phyloP scores from a whole-genome alignment of 2,329 filamentous ascomycete species.

The Ascochyta clinopodiicola region DNA sequence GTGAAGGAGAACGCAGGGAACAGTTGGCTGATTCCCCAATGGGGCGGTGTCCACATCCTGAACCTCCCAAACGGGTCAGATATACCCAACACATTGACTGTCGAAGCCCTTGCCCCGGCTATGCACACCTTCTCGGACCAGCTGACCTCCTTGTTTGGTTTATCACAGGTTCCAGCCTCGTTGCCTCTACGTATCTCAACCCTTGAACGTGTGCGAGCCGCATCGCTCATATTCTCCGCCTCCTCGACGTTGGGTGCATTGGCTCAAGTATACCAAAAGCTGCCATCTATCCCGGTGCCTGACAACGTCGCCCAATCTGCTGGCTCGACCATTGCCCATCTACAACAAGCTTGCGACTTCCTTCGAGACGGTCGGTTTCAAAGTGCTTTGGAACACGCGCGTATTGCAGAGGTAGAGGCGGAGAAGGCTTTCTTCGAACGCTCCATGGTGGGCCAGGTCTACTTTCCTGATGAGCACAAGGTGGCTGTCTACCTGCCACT shows the following conservation, averaged over 20 bases:
- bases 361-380: slow-evolving; percentile 68
- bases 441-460: slow-evolving; percentile 98
- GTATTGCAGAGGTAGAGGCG: slow-evolving; percentile 84
- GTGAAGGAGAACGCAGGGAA: slow-evolving; percentile 67
- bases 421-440: slow-evolving; percentile 98
- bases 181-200: slow-evolving; percentile 85
- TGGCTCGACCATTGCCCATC: slow-evolving; percentile 76
- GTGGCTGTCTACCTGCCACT: slow-evolving; percentile 94
- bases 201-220: slow-evolving; percentile 82
- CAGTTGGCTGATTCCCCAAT: slow-evolving; percentile 95
- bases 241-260: slow-evolving; percentile 94
- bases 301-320: slow-evolving; percentile 85
- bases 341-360: slow-evolving; percentile 76
- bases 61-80: slow-evolving; percentile 55
- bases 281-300: slow-evolving; percentile 91
- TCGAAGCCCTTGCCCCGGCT: slow-evolving; percentile 74
- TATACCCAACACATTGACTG: slow-evolving; percentile 61
- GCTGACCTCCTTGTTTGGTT: slow-evolving; percentile 83
- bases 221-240: slow-evolving; percentile 84
- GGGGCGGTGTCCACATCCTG: slow-evolving; percentile 80
- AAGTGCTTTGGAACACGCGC: slow-evolving; percentile 76
- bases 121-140: slow-evolving; percentile 92
- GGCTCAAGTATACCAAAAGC: slow-evolving; percentile 77
- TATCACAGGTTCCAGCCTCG: slow-evolving; percentile 77
- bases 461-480: slow-evolving; percentile 98